Evolutionary conservation across 352 stramenopile species (phyloP).

Genomic region (Globisporangium paroecandrum): DNA sequence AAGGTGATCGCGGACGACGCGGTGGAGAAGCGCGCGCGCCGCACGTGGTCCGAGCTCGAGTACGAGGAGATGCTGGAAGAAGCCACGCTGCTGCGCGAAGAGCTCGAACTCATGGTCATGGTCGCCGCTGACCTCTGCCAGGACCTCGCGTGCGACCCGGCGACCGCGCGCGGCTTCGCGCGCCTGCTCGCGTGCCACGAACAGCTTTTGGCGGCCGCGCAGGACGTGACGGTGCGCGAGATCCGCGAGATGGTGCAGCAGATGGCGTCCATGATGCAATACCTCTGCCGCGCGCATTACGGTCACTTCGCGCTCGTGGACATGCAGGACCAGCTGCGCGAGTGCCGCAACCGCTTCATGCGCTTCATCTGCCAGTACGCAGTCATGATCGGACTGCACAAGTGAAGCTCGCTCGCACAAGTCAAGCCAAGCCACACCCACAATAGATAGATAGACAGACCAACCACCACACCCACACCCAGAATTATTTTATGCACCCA

Average conservation of each 20-base stretch:
- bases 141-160: slow-evolving; percentile 42
- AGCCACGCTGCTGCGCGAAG: slow-evolving; percentile 58
- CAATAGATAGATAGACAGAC: slow-evolving; percentile 17
- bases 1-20: slow-evolving; percentile 38
- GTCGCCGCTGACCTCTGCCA: slow-evolving; percentile 54
- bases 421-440: neutral
- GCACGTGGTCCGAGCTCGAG: slow-evolving; percentile 61
- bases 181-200: slow-evolving; percentile 38
- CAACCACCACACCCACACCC: neutral
- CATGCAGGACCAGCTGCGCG: slow-evolving; percentile 67
- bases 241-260: slow-evolving; percentile 64
- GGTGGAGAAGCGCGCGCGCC: slow-evolving; percentile 44
- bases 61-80: slow-evolving; percentile 75
- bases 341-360: slow-evolving; percentile 71
- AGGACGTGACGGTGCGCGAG: slow-evolving; percentile 50
- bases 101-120: slow-evolving; percentile 63
- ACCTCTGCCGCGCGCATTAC: slow-evolving; percentile 61
- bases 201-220: slow-evolving; percentile 38
- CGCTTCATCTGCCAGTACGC: slow-evolving; percentile 75
- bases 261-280: slow-evolving; percentile 75
- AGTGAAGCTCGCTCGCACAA: slow-evolving; percentile 5
- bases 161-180: slow-evolving; percentile 29
- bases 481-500: slow-evolving; percentile 2
- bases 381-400: slow-evolving; percentile 52
- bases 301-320: slow-evolving; percentile 66